Evolutionary conservation across 2,329 filamentous ascomycete species (phyloP), one percentile per base, ranked within the genome.

Genomic region (Graphilbum sp.): DNA sequence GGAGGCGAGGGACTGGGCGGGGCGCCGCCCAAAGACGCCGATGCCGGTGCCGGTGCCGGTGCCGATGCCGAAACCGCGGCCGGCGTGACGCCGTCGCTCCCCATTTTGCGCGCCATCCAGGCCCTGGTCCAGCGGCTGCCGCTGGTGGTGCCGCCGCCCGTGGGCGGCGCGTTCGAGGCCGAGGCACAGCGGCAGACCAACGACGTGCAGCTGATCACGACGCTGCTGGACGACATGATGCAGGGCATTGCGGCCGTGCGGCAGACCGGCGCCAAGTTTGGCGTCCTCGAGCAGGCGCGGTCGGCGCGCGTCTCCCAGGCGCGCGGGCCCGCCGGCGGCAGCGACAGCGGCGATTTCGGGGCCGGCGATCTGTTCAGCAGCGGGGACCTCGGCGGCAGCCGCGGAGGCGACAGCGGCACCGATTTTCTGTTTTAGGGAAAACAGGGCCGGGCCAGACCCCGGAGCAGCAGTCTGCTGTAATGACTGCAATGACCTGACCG

Each of bases 21-120:
- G n/a, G n/a, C n/a, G n/a, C n/a, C n/a, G n/a, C n/a, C n/a, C n/a
- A n/a, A n/a, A n/a, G n/a, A n/a, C n/a, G n/a, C n/a, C n/a, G n/a
- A n/a, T n/a, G n/a, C n/a, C n/a, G n/a, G n/a, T n/a, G n/a, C n/a
- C n/a, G n/a, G n/a, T n/a, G n/a, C n/a, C n/a, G n/a, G n/a, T n/a
- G n/a, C n/a, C n/a, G n/a, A n/a, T n/a, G 15, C 9, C 8, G 66
- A 72, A 8, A 76, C 75, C 18, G 30, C 48, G 50, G 10, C 49
- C 53, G n/a, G 50, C 50, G 38, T 50, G 42, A 45, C 44, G 40
- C 62, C 44, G 0, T 73, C 84, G 7, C 71, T 85, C 50, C 69
- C 75, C 2, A 77, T 95, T 32, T 74, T 98, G 24, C 85, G 90
- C 44, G 84, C 84, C 45, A 85, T 95, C 45, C 82, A 87, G 51